Evolutionary conservation across 2,329 filamentous ascomycete species (phyloP).

Genomic region (Beauveria scarabaeidicola): DNA sequence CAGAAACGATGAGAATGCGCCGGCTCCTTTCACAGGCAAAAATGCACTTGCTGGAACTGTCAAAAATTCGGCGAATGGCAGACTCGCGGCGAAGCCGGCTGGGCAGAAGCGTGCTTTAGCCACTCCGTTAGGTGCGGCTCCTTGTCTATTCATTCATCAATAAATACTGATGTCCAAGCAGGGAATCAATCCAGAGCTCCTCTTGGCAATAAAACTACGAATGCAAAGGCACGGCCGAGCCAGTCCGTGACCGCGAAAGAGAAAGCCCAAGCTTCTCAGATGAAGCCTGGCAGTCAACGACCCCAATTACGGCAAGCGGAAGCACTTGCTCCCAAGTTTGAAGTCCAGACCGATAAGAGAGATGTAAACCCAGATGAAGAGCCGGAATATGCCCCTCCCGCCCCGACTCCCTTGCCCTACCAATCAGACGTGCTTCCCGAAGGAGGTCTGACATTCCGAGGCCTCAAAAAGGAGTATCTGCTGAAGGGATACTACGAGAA

Average conservation of each 20-base stretch:
- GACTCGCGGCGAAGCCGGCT: constrained; percentile 40
- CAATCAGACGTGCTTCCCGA: constrained; percentile 60
- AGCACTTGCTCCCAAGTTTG: constrained; percentile 50
- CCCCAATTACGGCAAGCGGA: constrained; percentile 46
- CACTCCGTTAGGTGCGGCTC: constrained; percentile 68
- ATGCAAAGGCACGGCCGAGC: constrained; percentile 68
- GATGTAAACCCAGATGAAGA: constrained; percentile 54
- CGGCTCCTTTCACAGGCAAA: constrained; percentile 29
- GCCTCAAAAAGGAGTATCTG: constrained; percentile 49
- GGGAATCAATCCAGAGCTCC: constrained; percentile 60
- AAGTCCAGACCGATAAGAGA: constrained; percentile 47
- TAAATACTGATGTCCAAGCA: constrained; percentile 10
- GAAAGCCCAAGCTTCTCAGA: constrained; percentile 51
- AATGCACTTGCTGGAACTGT: constrained; percentile 45
- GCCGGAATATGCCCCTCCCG: constrained; percentile 83
- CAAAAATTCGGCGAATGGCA: constrained; percentile 23
- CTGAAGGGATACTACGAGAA: constrained; percentile 54
- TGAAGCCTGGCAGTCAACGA: constrained; percentile 49
- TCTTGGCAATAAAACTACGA: constrained; percentile 91
- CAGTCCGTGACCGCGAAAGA: constrained; percentile 58
- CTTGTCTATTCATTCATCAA: background rate
- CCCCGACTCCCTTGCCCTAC: constrained; percentile 55
- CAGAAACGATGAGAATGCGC: constrained; percentile 76
- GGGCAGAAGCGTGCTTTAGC: constrained; percentile 50
- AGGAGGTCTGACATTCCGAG: constrained; percentile 46